Evolutionary conservation across 257 asterid genomes (phyloP), one percentile per base, ranked within the genome.

Genomic region (Vinca minor): DNA sequence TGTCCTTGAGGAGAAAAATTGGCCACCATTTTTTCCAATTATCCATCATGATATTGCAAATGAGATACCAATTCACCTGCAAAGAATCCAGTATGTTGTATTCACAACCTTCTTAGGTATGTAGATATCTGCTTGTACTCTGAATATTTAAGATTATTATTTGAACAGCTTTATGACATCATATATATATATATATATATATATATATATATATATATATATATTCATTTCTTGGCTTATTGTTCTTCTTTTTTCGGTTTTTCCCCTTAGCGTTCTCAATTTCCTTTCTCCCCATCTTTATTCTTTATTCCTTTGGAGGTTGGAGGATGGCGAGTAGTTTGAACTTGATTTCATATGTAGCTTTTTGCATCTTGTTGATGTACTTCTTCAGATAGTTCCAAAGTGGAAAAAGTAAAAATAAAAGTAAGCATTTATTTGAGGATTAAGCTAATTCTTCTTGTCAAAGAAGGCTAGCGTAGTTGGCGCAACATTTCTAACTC

Each of bases 1-100:
- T 68, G 84, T 74, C 70, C 74, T 76, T 26, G 83, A 91, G 82
- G 88, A 77, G 71, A 91, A 88, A 80, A 91, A 91, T 50, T 91
- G 98, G 98, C 98, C 98, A 69, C 92, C 98, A 1, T 91, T 88
- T 83, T 86, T 91, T 69, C 98, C 98, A 18, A 85, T 91, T 38
- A 91, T 91, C 66, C 98, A 91, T 76, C 96, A 91, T 59, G 98
- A 91, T 71, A 81, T 91, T 49, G 92, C 92, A 8, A 91, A 85
- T 79, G 98, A 91, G 67, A 91, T 88, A 69, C 98, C 98, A 48
- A 73, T 91, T 73, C 98, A 91, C 76, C 85, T 91, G 64, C 98
- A 91, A 78, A 88, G 72, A 85, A 74, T 91, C 71, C 98, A 88
- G 66, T 91, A 91, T 64, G 94, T 91, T 72, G 96, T 96, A 50